phyloP scores from a whole-genome alignment of 2,329 filamentous ascomycete species.

The Aspergillus neoniger region DNA sequence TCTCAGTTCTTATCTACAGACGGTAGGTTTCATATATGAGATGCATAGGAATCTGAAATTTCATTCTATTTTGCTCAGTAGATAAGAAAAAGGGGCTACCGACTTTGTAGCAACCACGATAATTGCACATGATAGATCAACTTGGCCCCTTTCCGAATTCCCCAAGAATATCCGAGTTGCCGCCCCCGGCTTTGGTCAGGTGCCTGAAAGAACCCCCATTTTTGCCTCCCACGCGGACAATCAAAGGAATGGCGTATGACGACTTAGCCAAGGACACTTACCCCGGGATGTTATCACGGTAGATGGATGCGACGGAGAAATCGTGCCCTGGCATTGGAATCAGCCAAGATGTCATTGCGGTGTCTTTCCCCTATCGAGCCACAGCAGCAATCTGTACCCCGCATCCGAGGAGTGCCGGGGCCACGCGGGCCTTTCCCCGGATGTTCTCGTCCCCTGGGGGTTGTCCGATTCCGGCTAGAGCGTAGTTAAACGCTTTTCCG shows the following conservation, averaged over 20 bases:
- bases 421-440: slow-evolving; percentile 27
- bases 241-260: background rate
- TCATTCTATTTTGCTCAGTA: background rate
- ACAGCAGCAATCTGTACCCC: slow-evolving; percentile 21
- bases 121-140: slow-evolving; percentile 6
- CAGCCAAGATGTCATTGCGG: background rate
- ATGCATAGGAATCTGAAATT: too few species aligned
- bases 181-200: background rate
- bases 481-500: background rate
- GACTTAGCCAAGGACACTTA: background rate
- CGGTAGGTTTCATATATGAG: background rate
- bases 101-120: background rate
- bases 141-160: background rate
- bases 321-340: background rate
- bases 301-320: background rate
- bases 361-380: background rate
- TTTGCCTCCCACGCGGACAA: background rate
- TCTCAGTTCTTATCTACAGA: background rate
- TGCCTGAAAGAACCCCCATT: background rate
- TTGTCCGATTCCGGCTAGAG: background rate
- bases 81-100: background rate
- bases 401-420: slow-evolving; percentile 25
- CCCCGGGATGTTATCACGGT: background rate
- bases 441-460: slow-evolving; percentile 8
- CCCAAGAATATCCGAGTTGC: slow-evolving; percentile 5